Base-by-base conservation (phyloP, 768 basidiomycete genomes). In the Psilocybe subaeruginosa region DNA sequence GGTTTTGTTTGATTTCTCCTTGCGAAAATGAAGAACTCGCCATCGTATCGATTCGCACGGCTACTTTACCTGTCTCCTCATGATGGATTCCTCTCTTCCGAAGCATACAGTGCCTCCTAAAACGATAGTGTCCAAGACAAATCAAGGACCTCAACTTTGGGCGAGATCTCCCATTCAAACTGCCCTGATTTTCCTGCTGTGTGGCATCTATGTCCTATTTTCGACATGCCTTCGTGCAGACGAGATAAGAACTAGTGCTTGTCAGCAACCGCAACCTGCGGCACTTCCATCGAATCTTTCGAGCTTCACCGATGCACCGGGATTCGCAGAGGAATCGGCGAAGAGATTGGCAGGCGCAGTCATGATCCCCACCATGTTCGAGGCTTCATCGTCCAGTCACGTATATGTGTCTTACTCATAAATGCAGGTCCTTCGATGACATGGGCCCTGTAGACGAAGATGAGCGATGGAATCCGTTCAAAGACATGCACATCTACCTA, bases 361-460 rank as follows among this genome's bases (percentile, higher is more conserved):
- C 39, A 58, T 63, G 50, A 69, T 73, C 23, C 72, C 72, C 16
- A 73, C 72, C 8, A 71, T 73, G 72, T 73, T 31, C 30, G 43
- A 29, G 17, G 12, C 33, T 16, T 55, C 33, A 35, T 35, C 11
- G 33, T 35, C 33, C 7, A 35, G 6, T 35, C 33, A 14, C 7
- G 35, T 5, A 49, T 56, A 19, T 19, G 2, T 31, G 8, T 6
- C 33, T 60, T 4, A 49, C n/a, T 31, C 8, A 58, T 29, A 1
- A 45, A 17, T 19, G 5, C 31, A 72, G 72, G 72, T 66, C 72
- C 2, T 75, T 72, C 55, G 72, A 73, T 61, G 69, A 73, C 53
- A 73, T 73, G 70, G 72, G 70, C 6, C 68, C 70, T 11, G 60
- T 68, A 7, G 64, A 67, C 11, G 60, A 69, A 48, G 72, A 75